These are phyloP conservation scores for Echeveria elegans DNA, from an alignment of 164 flowering plant species.

Conservation along the genomic window DNA sequence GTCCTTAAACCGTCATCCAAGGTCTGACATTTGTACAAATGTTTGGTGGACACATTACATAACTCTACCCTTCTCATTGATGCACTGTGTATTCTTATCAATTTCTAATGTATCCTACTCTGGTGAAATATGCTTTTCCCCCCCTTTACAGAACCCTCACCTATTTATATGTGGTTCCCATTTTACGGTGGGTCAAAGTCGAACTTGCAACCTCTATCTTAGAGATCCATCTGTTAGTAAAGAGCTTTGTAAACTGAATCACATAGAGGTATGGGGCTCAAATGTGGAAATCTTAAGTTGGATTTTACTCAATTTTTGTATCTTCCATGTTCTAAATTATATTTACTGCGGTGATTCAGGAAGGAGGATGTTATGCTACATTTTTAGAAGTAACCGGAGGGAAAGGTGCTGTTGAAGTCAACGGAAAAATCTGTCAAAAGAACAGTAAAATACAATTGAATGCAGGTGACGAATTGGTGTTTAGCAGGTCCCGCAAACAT, in stretches of 20 bases:
- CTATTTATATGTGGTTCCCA: constrained; percentile 27
- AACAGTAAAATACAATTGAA: constrained; percentile 28
- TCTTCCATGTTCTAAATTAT: neutral
- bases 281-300: neutral
- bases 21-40: neutral
- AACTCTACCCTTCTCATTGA: neutral
- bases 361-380: constrained; percentile 36
- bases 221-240: constrained; percentile 47
- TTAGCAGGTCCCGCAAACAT: constrained; percentile 53
- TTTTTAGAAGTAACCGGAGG: constrained; percentile 59
- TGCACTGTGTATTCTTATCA: neutral
- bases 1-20: neutral
- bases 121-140: constrained; percentile 6
- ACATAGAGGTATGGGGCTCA: constrained; percentile 35
- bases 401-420: constrained; percentile 67
- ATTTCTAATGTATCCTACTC: neutral
- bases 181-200: constrained; percentile 70
- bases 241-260: constrained; percentile 51
- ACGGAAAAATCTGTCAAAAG: constrained; percentile 46
- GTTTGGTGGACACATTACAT: neutral
- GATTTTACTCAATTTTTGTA: neutral
- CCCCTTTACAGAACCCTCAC: constrained; percentile 54
- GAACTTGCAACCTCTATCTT: constrained; percentile 45
- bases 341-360: constrained; percentile 20
- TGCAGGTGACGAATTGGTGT: constrained; percentile 85